These are phyloP conservation scores for Phylloporus scabripes DNA, from an alignment of 768 basidiomycete genomes.

Conservation along the genomic window DNA sequence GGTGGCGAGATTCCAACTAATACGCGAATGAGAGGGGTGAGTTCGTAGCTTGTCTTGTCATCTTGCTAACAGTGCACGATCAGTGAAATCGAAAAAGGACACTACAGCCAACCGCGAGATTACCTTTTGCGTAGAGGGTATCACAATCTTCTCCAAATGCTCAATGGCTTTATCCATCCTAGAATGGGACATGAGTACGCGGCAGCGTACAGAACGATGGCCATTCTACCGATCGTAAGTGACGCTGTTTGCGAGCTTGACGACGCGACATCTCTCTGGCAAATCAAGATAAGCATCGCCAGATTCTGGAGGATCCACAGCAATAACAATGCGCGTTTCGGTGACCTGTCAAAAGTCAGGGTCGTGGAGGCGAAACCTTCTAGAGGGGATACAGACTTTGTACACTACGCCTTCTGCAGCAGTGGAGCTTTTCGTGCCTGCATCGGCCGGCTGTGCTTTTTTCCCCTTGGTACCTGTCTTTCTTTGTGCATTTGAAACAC, in stretches of 20 bases:
- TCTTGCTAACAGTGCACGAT: conserved; percentile 24
- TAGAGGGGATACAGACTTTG: conserved; percentile 42
- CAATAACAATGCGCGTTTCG: conserved; percentile 75
- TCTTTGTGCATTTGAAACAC: conserved; percentile 42
- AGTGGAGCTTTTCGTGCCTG: conserved; percentile 35
- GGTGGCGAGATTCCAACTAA: conserved; percentile 61
- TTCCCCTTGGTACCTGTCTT: conserved; percentile 46
- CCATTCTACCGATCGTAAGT: conserved; percentile 73
- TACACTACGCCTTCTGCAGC: conserved; percentile 80
- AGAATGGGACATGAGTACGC: conserved; percentile 1
- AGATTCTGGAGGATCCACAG: conserved; percentile 60
- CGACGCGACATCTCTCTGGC: conserved; percentile 75
- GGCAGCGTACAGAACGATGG: neutral
- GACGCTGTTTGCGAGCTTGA: conserved; percentile 89
- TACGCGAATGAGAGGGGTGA: conserved; percentile 55
- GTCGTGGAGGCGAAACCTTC: neutral
- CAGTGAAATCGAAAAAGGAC: neutral
- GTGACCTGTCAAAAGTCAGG: conserved; percentile 49
- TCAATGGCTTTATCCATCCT: conserved; percentile 88
- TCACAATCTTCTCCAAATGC: conserved; percentile 47
- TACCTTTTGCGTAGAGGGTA: conserved; percentile 25
- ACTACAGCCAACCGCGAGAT: neutral
- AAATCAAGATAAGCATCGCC: conserved; percentile 65
- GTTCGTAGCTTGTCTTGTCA: conserved; percentile 39
- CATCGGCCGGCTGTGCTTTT: conserved; percentile 28